Evolutionary conservation across 495 filamentous ascomycete genomes (phyloP), one percentile per base, ranked within the genome.

Genomic region (Venustampulla echinocandica): DNA sequence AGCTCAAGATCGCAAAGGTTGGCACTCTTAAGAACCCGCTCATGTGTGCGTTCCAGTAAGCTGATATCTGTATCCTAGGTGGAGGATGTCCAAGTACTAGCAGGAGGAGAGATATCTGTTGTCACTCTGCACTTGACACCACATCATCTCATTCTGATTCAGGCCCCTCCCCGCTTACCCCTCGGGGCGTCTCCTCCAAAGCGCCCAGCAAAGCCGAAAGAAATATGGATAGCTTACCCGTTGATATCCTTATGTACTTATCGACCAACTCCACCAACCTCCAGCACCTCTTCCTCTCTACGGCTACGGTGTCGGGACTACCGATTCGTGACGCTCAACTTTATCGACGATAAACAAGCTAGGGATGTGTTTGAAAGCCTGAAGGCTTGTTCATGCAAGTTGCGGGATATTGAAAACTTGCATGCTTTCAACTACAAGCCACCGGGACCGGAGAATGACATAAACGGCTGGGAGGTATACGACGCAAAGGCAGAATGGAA

Each of bases 171-270:
- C 21, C 44, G 46, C 10, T 36, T 54, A 14, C 49, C 61, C 4
- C 47, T 54, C 7, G 30, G 54, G 30, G 52, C 15, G 7, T 11
- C 21, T 18, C 24, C 25, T 15, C 20, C 38, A 7, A 40, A 17
- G 10, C 11, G 10, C 3, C 15, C 42, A 14, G 14, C 30, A 4
- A 28, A 52, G 7, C 39, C 32, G n/a, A 80, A 77, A 60, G 84
- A 94, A 60, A 73, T 84, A 42, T 96, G 90, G 86, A 84, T 98
- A 44, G 87, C 90, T 13, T 98, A 93, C 61, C 90, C 88, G 22
- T 86, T 96, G 56, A 88, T 97, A 58, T 73, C 78, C 9, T 77
- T 77, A 52, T 89, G 85, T 58, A 79, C 74, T 15, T 73, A 87
- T 35, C 73, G 84, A 40, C 80, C 86, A 44, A 76, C 77, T 46